These are phyloP conservation scores for Ophiocordyceps robertsii DNA, from an alignment of 2,329 filamentous ascomycete genomes.

Conservation along the genomic window DNA sequence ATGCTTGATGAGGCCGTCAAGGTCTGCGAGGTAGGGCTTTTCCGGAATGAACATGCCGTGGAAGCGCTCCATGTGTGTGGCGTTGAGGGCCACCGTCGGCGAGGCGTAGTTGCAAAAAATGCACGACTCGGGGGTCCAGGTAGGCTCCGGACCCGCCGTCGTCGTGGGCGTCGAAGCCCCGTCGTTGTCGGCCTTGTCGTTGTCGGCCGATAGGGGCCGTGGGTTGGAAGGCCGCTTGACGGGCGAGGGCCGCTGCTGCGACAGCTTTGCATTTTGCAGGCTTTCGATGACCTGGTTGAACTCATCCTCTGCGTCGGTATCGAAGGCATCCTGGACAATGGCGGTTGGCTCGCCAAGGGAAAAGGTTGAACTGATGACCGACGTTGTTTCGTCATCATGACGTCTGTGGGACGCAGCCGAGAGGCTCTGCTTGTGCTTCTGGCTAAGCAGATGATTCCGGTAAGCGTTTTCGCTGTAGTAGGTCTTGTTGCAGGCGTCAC, in stretches of 20 bases:
- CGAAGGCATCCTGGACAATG: slow-evolving; percentile 33
- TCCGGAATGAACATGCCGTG: slow-evolving; percentile 97
- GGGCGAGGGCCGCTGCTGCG: slow-evolving; percentile 35
- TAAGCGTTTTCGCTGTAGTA: slow-evolving; percentile 97
- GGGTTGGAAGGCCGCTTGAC: slow-evolving; percentile 42
- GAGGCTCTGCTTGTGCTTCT: slow-evolving; percentile 62
- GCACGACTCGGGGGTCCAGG: slow-evolving; percentile 44
- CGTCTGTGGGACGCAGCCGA: slow-evolving; percentile 28
- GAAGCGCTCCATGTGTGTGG: slow-evolving; percentile 78
- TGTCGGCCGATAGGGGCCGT: slow-evolving; percentile 23
- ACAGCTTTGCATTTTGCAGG: slow-evolving; percentile 60
- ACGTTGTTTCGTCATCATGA: slow-evolving; percentile 58
- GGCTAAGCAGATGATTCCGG: slow-evolving; percentile 80
- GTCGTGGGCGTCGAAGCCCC: slow-evolving; percentile 28
- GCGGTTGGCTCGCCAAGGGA: slow-evolving; percentile 70
- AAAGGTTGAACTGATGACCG: slow-evolving; percentile 81
- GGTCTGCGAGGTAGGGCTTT: slow-evolving; percentile 65
- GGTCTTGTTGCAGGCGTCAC: slow-evolving; percentile 72
- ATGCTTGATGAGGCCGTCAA: slow-evolving; percentile 68
- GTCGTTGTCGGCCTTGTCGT: slow-evolving; percentile 31
- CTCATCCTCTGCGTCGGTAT: slow-evolving; percentile 59
- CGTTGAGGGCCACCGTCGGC: slow-evolving; percentile 59
- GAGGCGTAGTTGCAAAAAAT: slow-evolving; percentile 89
- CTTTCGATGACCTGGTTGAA: slow-evolving; percentile 66
- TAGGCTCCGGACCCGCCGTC: slow-evolving; percentile 20